Evolutionary conservation across 2,329 filamentous ascomycete genomes (phyloP).

Genomic region (Colletotrichum sojae): DNA sequence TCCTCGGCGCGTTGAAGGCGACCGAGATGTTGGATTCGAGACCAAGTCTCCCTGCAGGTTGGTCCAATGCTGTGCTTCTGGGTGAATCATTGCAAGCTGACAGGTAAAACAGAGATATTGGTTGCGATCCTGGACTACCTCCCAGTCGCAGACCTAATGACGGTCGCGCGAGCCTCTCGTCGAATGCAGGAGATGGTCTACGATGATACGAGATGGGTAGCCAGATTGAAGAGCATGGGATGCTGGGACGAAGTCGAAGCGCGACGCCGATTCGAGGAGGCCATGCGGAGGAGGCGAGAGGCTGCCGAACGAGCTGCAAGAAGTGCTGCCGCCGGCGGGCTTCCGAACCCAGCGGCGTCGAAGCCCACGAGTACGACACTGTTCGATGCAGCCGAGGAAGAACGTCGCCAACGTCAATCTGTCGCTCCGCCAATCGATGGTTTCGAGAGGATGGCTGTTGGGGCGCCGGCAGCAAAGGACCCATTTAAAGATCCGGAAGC

Average conservation of each 20-base stretch:
- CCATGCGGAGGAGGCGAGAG: slow-evolving; percentile 73
- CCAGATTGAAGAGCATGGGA: slow-evolving; percentile 86
- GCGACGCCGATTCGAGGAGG: slow-evolving; percentile 82
- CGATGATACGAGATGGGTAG: slow-evolving; percentile 96
- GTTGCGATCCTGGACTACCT: slow-evolving; percentile 91
- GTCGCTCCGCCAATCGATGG: slow-evolving; percentile 67
- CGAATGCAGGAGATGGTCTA: slow-evolving; percentile 98
- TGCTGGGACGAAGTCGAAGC: slow-evolving; percentile 94
- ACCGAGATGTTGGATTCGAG: slow-evolving; percentile 86
- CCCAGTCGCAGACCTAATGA: slow-evolving; percentile 85
- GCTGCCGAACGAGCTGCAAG: slow-evolving; percentile 54
- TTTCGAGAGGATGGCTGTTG: slow-evolving; percentile 82
- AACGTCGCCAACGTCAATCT: slow-evolving; percentile 62
- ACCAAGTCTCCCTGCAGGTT: slow-evolving; percentile 86
- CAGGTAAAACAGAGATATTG: slow-evolving; percentile 78
- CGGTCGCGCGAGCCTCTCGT: slow-evolving; percentile 86
- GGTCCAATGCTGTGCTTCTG: slow-evolving; percentile 42
- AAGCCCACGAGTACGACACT: slow-evolving; percentile 68
- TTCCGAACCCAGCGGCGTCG: slow-evolving; percentile 41
- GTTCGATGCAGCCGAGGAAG: slow-evolving; percentile 81
- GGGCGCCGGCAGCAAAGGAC: slow-evolving; percentile 56
- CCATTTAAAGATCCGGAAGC: slow-evolving; percentile 72
- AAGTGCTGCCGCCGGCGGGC: slow-evolving; percentile 41
- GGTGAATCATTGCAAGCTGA: slow-evolving; percentile 23
- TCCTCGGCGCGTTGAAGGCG: slow-evolving; percentile 83